Percentiles rank a stretch among this genome's conserved stretches.
These are phyloP conservation scores for Camelina neglecta DNA, from an alignment of 345 rosid species.

Conservation along the genomic window DNA sequence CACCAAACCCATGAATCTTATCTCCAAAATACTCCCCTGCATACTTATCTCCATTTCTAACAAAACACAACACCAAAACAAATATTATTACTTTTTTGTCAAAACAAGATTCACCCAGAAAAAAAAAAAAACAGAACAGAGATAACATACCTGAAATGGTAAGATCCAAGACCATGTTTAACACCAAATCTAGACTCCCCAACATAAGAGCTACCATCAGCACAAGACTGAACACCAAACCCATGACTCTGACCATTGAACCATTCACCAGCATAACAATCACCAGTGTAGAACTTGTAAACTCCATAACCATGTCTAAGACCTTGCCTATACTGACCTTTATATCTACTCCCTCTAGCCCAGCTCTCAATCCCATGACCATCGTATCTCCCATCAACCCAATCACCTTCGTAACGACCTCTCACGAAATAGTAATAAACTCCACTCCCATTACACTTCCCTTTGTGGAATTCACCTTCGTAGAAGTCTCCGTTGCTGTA, in stretches of 20 bases:
- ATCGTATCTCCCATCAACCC: constrained; percentile 91
- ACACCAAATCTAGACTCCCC: constrained; percentile 90
- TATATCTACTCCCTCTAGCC: constrained; percentile 94
- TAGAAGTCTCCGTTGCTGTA: constrained; percentile 92
- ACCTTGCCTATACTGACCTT: constrained; percentile 88
- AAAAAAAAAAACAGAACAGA: background rate
- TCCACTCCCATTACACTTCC: constrained; percentile 87
- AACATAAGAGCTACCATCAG: constrained; percentile 83
- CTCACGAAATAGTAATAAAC: constrained; percentile 78
- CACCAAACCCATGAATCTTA: constrained; percentile 90
- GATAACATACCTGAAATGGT: constrained; percentile 79
- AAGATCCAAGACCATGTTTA: constrained; percentile 90
- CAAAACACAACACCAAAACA: background rate
- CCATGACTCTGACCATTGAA: constrained; percentile 96
- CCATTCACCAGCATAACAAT: constrained; percentile 94
- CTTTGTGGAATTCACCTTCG: constrained; percentile 91
- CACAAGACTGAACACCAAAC: constrained; percentile 84
- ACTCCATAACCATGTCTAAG: constrained; percentile 85
- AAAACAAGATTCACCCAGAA: background rate
- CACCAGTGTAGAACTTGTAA: constrained; percentile 86
- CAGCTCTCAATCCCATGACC: constrained; percentile 94
- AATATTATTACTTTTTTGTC: background rate
- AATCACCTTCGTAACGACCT: constrained; percentile 92
- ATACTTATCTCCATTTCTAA: constrained; percentile 91
- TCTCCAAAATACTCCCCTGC: constrained; percentile 96